phyloP scores from a whole-genome alignment of 176 grass and related monocot species.

The Poa annua region DNA sequence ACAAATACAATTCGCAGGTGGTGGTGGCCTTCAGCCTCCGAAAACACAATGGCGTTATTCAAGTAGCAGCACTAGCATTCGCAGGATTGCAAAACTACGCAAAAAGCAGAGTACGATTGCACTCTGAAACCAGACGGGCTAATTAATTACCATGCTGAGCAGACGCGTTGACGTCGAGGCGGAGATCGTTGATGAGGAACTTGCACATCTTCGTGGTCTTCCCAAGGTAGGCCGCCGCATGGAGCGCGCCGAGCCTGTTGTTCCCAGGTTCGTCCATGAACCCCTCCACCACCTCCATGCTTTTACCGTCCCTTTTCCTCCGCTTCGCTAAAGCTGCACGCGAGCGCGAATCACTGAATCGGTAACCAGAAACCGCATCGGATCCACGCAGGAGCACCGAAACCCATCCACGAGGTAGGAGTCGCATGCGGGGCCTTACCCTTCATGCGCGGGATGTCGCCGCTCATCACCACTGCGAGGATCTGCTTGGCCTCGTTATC shows the following conservation, averaged over 20 bases:
- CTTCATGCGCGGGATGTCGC: background rate
- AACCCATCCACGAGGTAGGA: background rate
- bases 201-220: background rate
- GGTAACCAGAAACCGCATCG: background rate
- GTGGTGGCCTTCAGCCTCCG: conserved; percentile 2
- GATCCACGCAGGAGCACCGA: background rate
- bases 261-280: background rate
- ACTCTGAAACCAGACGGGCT: background rate
- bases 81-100: background rate
- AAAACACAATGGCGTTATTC: background rate
- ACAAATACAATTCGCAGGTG: background rate
- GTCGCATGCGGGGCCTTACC: background rate
- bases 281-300: background rate
- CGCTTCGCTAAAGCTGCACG: background rate
- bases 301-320: background rate
- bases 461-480: no score
- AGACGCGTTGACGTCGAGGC: background rate
- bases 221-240: background rate
- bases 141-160: background rate
- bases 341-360: no score
- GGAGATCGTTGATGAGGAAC: background rate
- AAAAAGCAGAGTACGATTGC: background rate
- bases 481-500: no score
- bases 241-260: conserved; percentile 16
- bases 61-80: background rate